Conservation (phyloP, 176 grass and related monocot species). For the Pontederia crassipes region DNA sequence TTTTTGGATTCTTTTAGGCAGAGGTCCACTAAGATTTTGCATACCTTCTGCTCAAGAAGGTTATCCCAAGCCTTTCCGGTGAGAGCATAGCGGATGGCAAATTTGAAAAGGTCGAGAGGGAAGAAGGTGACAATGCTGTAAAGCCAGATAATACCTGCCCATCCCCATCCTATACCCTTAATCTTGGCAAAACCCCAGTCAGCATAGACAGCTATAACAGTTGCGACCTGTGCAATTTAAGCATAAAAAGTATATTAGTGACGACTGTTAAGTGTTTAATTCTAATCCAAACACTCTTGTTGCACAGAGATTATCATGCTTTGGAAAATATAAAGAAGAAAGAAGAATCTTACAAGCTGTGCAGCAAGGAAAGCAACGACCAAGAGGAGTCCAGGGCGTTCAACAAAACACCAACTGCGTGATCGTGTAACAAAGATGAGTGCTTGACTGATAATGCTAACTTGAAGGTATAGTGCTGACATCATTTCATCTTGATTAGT, state of each 20-base stretch:
- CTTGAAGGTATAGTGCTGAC: slow-evolving; percentile 92
- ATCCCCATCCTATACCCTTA: slow-evolving; percentile 66
- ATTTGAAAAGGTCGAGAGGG: slow-evolving; percentile 78
- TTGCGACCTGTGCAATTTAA: slow-evolving; percentile 46
- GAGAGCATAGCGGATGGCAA: slow-evolving; percentile 58
- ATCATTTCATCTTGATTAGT: slow-evolving; percentile 56
- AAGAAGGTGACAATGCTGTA: slow-evolving; percentile 56
- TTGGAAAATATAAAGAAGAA: background rate
- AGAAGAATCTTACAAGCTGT: slow-evolving; percentile 55
- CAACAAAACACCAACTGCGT: slow-evolving; percentile 42
- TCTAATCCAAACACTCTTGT: background rate
- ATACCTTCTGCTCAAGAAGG: slow-evolving; percentile 72
- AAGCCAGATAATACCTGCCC: slow-evolving; percentile 90
- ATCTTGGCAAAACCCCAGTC: slow-evolving; percentile 46
- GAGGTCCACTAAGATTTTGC: background rate
- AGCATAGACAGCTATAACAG: slow-evolving; percentile 49
- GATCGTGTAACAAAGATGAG: slow-evolving; percentile 96
- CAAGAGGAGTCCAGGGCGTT: slow-evolving; percentile 59
- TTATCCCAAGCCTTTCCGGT: slow-evolving; percentile 87
- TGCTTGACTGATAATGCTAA: slow-evolving; percentile 97
- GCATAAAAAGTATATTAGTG: background rate
- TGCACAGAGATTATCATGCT: background rate
- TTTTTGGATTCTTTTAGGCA: background rate
- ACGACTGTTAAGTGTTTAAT: background rate
- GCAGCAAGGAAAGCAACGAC: slow-evolving; percentile 57